A percentile compares a stretch with the other conserved stretches of the same genome.
Conservation (phyloP, 2,329 filamentous ascomycete genomes). For the Phaeosphaeriaceae sp. region DNA sequence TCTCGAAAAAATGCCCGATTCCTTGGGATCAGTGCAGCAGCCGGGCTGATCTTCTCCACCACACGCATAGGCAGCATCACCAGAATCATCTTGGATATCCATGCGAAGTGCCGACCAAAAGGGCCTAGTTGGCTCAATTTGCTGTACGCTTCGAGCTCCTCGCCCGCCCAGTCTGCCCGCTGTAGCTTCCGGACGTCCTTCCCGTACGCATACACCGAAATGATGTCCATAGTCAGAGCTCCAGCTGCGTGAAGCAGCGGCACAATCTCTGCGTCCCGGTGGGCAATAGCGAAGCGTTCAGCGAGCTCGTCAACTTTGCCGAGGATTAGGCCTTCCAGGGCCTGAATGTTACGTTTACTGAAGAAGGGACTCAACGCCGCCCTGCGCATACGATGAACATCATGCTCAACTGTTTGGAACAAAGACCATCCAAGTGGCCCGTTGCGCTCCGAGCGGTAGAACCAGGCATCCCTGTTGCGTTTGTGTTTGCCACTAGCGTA, state of each 20-base stretch:
- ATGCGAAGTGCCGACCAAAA: constrained; percentile 7
- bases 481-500: background rate
- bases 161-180: constrained; percentile 1
- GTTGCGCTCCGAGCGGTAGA: background rate
- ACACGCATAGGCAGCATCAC: constrained; percentile 1
- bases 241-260: background rate
- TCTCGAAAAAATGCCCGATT: no score
- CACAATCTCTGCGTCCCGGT: background rate
- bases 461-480: constrained; percentile 3
- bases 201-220: constrained; percentile 12
- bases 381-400: constrained; percentile 30
- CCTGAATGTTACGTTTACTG: constrained; percentile 14
- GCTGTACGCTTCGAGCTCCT: constrained; percentile 3
- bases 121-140: background rate
- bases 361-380: constrained; percentile 32
- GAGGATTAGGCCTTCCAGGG: background rate
- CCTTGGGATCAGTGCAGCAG: no score
- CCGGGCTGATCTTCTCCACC: constrained; percentile 2
- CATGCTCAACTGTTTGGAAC: constrained; percentile 25
- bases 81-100: constrained; percentile 1
- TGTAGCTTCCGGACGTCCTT: constrained; percentile 8
- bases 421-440: constrained; percentile 14
- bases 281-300: background rate
- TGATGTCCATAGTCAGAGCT: constrained; percentile 12
- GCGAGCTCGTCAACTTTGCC: background rate